Conservation (phyloP, 768 basidiomycete species). For the Exidia glandulosa region DNA sequence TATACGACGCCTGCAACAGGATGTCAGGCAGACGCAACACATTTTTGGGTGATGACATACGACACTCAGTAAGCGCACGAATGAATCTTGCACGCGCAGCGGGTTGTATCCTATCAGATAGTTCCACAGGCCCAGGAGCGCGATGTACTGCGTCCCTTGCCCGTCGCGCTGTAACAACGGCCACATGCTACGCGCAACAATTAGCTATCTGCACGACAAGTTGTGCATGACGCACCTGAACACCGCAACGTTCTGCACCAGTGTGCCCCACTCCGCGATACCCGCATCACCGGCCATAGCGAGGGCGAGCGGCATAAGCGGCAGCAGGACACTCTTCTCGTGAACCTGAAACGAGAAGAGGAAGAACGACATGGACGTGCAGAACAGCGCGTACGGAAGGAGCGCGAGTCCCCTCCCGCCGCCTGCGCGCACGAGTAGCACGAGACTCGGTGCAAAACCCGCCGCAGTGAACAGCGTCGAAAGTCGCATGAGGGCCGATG, state of each 20-base stretch:
- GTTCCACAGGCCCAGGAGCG: slow-evolving; percentile 68
- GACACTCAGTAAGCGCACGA: slow-evolving; percentile 34
- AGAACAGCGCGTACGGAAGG: slow-evolving; percentile 70
- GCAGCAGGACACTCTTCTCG: slow-evolving; percentile 84
- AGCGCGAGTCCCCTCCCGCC: slow-evolving; percentile 29
- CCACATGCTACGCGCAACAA: slow-evolving; percentile 64
- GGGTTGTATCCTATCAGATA: slow-evolving; percentile 70
- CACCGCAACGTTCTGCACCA: slow-evolving; percentile 73
- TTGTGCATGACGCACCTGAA: slow-evolving; percentile 55
- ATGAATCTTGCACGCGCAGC: slow-evolving; percentile 27
- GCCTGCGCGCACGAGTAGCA: slow-evolving; percentile 24
- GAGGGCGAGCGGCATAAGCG: slow-evolving; percentile 74
- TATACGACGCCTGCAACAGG: slow-evolving; percentile 39
- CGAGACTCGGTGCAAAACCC: slow-evolving; percentile 57
- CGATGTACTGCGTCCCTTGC: slow-evolving; percentile 61
- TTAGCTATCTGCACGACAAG: neutral
- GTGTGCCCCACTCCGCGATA: slow-evolving; percentile 55
- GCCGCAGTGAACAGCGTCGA: slow-evolving; percentile 56
- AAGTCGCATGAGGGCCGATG: slow-evolving; percentile 44
- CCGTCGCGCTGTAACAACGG: slow-evolving; percentile 76
- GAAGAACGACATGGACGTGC: slow-evolving; percentile 84
- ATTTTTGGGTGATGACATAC: slow-evolving; percentile 23
- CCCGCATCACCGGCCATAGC: slow-evolving; percentile 52
- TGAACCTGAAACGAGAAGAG: slow-evolving; percentile 95
- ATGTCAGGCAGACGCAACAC: neutral